A percentile compares a stretch with the other conserved stretches of the same genome.
phyloP scores from a whole-genome alignment of 2,329 filamentous ascomycete genomes.

The Metarhizium sp. region DNA sequence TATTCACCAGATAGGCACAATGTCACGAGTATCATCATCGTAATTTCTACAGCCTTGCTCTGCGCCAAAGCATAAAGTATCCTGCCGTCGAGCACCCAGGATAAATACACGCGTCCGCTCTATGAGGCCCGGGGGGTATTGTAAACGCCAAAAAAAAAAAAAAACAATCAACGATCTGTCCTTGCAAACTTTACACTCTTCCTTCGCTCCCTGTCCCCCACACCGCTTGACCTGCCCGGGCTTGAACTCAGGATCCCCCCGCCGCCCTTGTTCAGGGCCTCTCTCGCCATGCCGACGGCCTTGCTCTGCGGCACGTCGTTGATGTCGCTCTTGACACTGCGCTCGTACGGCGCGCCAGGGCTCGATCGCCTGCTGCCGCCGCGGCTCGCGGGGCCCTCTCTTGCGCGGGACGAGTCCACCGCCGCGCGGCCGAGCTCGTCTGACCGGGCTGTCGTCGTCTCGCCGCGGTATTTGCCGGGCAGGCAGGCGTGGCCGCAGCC shows the following conservation, averaged over 20 bases:
- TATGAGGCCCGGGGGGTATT: neutral
- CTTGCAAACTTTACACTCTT: conserved; percentile 57
- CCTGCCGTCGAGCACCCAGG: too few relatives aligned
- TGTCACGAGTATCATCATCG: too few relatives aligned
- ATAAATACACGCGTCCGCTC: too few relatives aligned
- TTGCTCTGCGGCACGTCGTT: conserved; percentile 49
- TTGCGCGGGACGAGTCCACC: conserved; percentile 26
- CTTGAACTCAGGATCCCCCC: conserved; percentile 39
- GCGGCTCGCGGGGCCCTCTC: conserved; percentile 13
- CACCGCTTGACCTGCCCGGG: conserved; percentile 28
- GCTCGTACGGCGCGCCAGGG: conserved; percentile 10
- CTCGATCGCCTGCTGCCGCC: conserved; percentile 14
- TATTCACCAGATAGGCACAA: too few relatives aligned
- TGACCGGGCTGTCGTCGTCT: conserved; percentile 32
- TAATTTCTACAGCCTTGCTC: too few relatives aligned
- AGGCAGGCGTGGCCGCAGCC: conserved; percentile 57
- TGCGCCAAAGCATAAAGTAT: too few relatives aligned
- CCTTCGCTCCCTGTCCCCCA: conserved; percentile 41
- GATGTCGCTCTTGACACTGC: conserved; percentile 32
- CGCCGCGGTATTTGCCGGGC: conserved; percentile 44
- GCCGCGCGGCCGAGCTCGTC: conserved; percentile 44
- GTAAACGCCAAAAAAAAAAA: neutral
- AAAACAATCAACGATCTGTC: conserved; percentile 12
- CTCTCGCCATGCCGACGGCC: conserved; percentile 51
- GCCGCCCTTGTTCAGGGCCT: conserved; percentile 32